Evolutionary conservation across 768 basidiomycete species (phyloP), one percentile per base, ranked within the genome.

Genomic region (Pleurotus giganteus): DNA sequence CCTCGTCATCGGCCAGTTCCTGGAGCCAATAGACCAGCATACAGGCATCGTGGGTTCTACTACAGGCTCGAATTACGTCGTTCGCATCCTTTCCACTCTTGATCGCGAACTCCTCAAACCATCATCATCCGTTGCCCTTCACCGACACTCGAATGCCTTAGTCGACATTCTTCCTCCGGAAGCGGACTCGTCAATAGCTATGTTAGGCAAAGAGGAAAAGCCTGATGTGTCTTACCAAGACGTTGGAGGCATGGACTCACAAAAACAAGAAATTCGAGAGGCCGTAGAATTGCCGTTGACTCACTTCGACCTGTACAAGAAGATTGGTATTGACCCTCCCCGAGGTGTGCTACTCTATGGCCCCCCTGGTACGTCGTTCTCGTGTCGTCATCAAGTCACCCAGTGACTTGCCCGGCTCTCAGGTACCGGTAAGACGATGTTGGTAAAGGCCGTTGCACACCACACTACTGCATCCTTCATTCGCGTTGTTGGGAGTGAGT

Each of bases 371-470:
- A 65, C 46, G 79, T 63, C 12, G 39, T 31, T 15, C 34, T 53
- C 9, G 4, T 23, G 36, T 29, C 53, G 28, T 39, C 1, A 26
- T 29, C 27, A 8, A 8, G 42, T 21, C 11, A 21, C 12, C 9
- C 31, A 12, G 31, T 27, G 31, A 8, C 4, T 31, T 39, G 3
- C 23, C 17, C 28, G 9, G 21, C 45, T 15, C 43, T n/a, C 51
- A 94, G 96, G 97, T 58, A 99, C 97, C 2, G 97, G 97, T 26
- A 97, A 97, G 71, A 97, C 94, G 0, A 98, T 99, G 95, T 77
- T 99, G 58, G 97, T 98, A 49, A 99, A 98, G 70, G 97, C 97
- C n/a, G 97, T 99, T 24, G 97, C 97, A 21, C 88, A 95, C 67
- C 92, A 98, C 68, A 98, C 97, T 32, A 95, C 94, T 1, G 97